Base-by-base conservation (phyloP, 306 rosid genomes). In the Morella rubra region DNA sequence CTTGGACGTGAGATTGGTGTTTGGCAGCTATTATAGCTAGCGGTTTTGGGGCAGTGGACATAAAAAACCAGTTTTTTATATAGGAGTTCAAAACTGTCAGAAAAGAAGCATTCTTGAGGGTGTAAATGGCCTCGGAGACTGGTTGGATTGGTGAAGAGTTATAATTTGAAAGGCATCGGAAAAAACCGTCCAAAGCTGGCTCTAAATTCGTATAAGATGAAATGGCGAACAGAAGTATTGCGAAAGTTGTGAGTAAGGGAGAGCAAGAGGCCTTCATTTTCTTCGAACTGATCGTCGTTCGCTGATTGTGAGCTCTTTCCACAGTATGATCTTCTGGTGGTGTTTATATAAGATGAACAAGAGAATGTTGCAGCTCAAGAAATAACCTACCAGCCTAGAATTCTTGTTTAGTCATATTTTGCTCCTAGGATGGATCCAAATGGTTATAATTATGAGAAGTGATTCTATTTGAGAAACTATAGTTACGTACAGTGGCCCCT, bases 1-100 rank as follows among this genome's bases (percentile, higher is more conserved):
- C 10, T 74, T 78, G 85, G 18, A 83, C 81, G 3, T 77, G 81
- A 54, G 81, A 71, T 24, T 49, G 47, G 16, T 75, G 73, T 27
- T 20, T 20, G 44, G 81, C 77, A 11, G 78, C 15, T 16, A 86
- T 44, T 11, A 80, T 83, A 0, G 45, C 20, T 0, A 83, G 53
- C 2, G 85, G 89, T 69, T 80, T 83, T 2, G 83, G 87, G 37
- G 89, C 77, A 11, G 41, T 6, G 16, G 74, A 72, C 5, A 77
- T 45, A 1, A 19, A 27, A 46, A 73, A 80, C 72, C 13, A 47
- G 81, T 86, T 83, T 62, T 73, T 69, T 18, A 72, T 59, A 45
- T 73, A 65, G 7, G 79, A 76, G 45, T 64, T 10, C 12, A 83
- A 55, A 24, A 41, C 58, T 1, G 78, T 58, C 8, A 41, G 37